Evolutionary conservation across 257 asterid species (phyloP), one percentile per base, ranked within the genome.

Genomic region (Rubia yunnanensis): DNA sequence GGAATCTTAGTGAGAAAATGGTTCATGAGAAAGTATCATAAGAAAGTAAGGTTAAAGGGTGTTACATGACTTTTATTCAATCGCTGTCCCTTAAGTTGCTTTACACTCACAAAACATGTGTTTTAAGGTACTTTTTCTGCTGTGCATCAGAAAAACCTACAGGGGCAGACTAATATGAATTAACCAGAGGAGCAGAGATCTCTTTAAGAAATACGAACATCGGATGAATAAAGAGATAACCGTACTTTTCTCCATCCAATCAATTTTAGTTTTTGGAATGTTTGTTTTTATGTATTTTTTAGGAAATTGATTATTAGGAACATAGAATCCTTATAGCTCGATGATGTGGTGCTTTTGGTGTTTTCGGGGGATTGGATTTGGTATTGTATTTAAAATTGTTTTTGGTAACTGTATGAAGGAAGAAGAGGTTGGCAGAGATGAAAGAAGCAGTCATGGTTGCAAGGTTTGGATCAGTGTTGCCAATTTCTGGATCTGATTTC

Each of bases 401-500:
- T n/a, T 10, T 56, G 17, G 3, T 64, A 11, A 41, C n/a, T 50
- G 3, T 28, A 18, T 3, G 7, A 67, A 92, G 97, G 95, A 94
- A 81, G 85, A 85, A 80, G 83, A 86, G 99, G 85, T 68, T 90
- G 77, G 78, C 77, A 46, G 99, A 94, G 83, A 91, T 94, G 87
- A 86, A 73, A 77, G 96, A 86, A 78, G 87, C 87, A 66, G 82
- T 73, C 64, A 88, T 86, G 84, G 59, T 90, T 67, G 94, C 88
- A 52, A 88, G 78, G 78, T 94, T 90, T 71, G 99, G 99, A 64
- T 84, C 91, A 3, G 85, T 94, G 68, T 73, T 84, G 64, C 97
- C 90, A 14, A 94, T 94, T 59, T 85, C 99, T 4, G 99, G 99
- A 57, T 89, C 99, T 2, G 99, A 92, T 81, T 94, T 94, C 71